Evolutionary conservation across 129 eudicot genomes (phyloP).

Genomic region (Lactuca saligna): DNA sequence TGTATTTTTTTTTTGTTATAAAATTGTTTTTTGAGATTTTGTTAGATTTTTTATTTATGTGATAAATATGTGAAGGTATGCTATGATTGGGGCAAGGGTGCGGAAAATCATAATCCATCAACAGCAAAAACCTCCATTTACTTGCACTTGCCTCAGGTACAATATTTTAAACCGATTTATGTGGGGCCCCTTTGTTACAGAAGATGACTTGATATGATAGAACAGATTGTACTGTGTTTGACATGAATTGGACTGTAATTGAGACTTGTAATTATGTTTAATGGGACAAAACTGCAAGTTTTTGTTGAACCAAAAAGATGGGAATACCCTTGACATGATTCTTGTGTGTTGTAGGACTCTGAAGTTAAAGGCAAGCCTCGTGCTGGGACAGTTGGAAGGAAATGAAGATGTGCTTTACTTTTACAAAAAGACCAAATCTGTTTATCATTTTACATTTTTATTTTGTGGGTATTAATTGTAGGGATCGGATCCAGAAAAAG

Average conservation of each 20-base stretch:
- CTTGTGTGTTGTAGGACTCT: slow-evolving; percentile 50
- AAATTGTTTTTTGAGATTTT: background rate
- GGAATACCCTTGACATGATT: slow-evolving; percentile 8
- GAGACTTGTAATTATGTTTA: background rate
- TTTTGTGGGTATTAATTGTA: slow-evolving; percentile 14
- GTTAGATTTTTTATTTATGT: background rate
- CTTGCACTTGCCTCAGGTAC: slow-evolving; percentile 74
- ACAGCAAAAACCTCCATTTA: slow-evolving; percentile 67
- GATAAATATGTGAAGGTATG: slow-evolving; percentile 23
- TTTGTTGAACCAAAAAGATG: background rate
- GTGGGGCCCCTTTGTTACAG: background rate
- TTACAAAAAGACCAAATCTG: background rate
- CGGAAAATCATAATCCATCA: slow-evolving; percentile 87
- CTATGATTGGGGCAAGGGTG: slow-evolving; percentile 65
- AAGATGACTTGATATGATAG: background rate
- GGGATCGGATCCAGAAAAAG: background rate
- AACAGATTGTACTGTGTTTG: background rate
- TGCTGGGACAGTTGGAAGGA: slow-evolving; percentile 47
- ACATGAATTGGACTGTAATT: background rate
- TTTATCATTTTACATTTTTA: slow-evolving; percentile 12
- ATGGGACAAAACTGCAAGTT: background rate
- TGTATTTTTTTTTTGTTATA: background rate
- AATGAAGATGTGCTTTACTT: slow-evolving; percentile 33
- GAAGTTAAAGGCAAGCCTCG: slow-evolving; percentile 92
- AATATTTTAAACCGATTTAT: background rate